Evolutionary conservation across 2,329 filamentous ascomycete species (phyloP), one percentile per base, ranked within the genome.

Genomic region (Microsporum audouinii): DNA sequence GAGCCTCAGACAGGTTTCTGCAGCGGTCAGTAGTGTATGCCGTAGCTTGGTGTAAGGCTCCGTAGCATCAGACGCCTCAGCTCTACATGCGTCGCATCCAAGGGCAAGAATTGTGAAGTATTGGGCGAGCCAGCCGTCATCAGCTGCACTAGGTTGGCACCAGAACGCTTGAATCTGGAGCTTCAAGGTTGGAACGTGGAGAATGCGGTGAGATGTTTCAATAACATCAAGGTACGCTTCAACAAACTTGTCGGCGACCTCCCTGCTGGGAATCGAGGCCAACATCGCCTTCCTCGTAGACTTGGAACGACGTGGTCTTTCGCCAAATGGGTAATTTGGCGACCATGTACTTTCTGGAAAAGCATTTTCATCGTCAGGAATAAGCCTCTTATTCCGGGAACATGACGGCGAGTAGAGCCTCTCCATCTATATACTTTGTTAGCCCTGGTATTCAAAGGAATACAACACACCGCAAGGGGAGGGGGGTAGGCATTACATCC

Each of bases 131-230:
- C 65, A 66, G 36, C 58, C 62, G 43, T 62, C 63, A 31, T 65
- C 62, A 14, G 61, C 62, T 12, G 56, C 57, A 14, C n/a, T 38
- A 1, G 60, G 64, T 12, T 61, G 60, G 7, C 57, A 41, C 82
- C 82, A 86, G 0, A 82, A 64, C 0, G 75, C 73, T 29, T 82
- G 79, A 63, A 84, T 85, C 27, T 83, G 80, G 4, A 71, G 71
- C 45, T 71, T 72, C 63, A 87, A 86, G 0, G 77, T 78, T 0
- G 83, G 82, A 0, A 82, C 67, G 66, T 87, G 80, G 3, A 87
- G 62, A 12, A 86, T 75, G 2, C 84, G 78, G 63, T 82, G 77
- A 7, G 81, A 75, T 0, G 78, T 76, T 66, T 85, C 82, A 57
- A 80, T 75, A 0, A 79, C 79, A 57, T 79, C 72, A n/a, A 86